Conservation (phyloP, 2,329 filamentous ascomycete species). For the Phialophora verrucosa region DNA sequence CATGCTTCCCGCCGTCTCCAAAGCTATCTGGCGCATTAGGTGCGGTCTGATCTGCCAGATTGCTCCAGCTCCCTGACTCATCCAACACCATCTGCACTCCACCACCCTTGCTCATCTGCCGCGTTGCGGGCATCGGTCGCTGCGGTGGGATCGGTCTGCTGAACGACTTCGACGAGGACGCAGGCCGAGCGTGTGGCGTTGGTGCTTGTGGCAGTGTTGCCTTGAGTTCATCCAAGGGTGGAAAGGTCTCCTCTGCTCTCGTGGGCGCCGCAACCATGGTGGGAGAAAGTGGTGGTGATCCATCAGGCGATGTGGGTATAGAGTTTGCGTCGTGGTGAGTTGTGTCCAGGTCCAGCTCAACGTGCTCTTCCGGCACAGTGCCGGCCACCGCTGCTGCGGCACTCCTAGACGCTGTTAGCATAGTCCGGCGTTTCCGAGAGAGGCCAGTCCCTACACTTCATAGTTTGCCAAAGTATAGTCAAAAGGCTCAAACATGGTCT, state of each 20-base stretch:
- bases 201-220: slow-evolving; percentile 30
- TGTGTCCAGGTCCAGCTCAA: slow-evolving; percentile 29
- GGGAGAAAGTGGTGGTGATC: slow-evolving; percentile 39
- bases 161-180: slow-evolving; percentile 44
- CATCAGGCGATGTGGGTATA: slow-evolving; percentile 35
- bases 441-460: slow-evolving; percentile 63
- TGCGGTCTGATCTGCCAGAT: slow-evolving; percentile 82
- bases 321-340: slow-evolving; percentile 33
- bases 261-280: slow-evolving; percentile 21
- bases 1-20: slow-evolving; percentile 44
- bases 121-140: slow-evolving; percentile 58
- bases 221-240: slow-evolving; percentile 27
- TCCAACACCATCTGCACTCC: slow-evolving; percentile 92
- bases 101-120: slow-evolving; percentile 77
- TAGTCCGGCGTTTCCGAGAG: slow-evolving; percentile 39
- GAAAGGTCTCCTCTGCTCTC: slow-evolving; percentile 26
- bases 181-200: slow-evolving; percentile 21
- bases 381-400: slow-evolving; percentile 38
- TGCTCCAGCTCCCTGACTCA: slow-evolving; percentile 87
- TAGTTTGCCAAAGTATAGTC: slow-evolving; percentile 88
- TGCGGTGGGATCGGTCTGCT: slow-evolving; percentile 47
- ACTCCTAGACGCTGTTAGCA: slow-evolving; percentile 44
- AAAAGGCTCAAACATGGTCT: slow-evolving; percentile 90
- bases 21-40: slow-evolving; percentile 46
- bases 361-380: slow-evolving; percentile 33